Conservation (phyloP, 768 basidiomycete species). For the Pleurotus citrinopileatus region DNA sequence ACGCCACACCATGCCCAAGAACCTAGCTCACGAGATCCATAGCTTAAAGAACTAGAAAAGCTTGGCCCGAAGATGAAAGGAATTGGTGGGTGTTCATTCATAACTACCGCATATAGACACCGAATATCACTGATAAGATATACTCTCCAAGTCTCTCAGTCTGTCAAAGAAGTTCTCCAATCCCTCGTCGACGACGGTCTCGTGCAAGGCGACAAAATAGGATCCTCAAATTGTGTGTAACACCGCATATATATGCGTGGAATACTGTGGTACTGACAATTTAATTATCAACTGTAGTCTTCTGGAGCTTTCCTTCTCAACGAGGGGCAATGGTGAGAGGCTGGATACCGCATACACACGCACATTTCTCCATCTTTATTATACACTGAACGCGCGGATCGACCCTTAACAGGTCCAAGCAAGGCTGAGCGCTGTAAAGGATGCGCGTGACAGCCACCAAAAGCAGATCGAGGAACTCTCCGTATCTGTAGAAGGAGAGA, state of each 20-base stretch:
- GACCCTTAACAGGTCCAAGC: conserved; percentile 49
- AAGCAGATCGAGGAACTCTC: conserved; percentile 50
- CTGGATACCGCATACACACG: neutral
- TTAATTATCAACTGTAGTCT: conserved; percentile 50
- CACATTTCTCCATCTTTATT: no score
- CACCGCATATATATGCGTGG: conserved; percentile 19
- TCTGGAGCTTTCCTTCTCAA: conserved; percentile 95
- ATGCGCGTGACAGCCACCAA: conserved; percentile 38
- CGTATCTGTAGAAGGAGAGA: conserved; percentile 47
- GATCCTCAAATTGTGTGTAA: conserved; percentile 84
- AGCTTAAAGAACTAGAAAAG: conserved; percentile 94
- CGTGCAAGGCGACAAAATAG: conserved; percentile 89
- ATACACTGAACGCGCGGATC: neutral
- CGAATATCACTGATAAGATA: neutral
- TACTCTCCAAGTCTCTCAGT: conserved; percentile 65
- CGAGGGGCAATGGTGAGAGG: conserved; percentile 70
- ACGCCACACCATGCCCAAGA: neutral
- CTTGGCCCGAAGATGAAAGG: conserved; percentile 86
- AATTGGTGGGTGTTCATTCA: conserved; percentile 52
- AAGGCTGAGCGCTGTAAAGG: conserved; percentile 48
- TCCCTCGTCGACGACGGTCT: conserved; percentile 84
- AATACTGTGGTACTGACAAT: conserved; percentile 11
- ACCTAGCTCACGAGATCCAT: conserved; percentile 10
- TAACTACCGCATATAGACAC: neutral
- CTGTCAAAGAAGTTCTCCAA: conserved; percentile 89